Percentiles rank a stretch among this genome's conserved stretches.
Evolutionary conservation across 2,329 filamentous ascomycete genomes (phyloP).

Genomic region (Ceratocystis diversiconidia): DNA sequence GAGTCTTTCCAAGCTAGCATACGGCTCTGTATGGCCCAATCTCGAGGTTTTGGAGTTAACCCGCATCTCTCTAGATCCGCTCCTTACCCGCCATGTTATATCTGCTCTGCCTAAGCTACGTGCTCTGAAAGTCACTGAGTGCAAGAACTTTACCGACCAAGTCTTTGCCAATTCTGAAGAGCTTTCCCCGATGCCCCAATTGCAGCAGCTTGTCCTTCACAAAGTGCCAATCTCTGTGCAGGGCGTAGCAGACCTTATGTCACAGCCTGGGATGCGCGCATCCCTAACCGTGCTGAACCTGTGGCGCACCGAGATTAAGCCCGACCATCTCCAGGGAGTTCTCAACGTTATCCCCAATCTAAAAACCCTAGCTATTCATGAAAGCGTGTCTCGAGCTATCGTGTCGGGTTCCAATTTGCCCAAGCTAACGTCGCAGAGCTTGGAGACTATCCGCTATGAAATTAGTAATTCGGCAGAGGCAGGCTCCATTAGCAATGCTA

Average conservation of each 20-base stretch:
- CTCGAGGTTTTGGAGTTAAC: slow-evolving; percentile 61
- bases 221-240: slow-evolving; percentile 58
- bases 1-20: slow-evolving; percentile 55
- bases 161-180: slow-evolving; percentile 54
- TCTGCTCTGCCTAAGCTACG: slow-evolving; percentile 51
- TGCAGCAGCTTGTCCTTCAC: slow-evolving; percentile 59
- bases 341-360: slow-evolving; percentile 44
- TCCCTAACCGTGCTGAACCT: slow-evolving; percentile 55
- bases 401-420: slow-evolving; percentile 36
- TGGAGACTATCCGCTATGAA: slow-evolving; percentile 68
- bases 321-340: slow-evolving; percentile 45
- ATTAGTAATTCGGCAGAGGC: slow-evolving; percentile 48
- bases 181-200: slow-evolving; percentile 57
- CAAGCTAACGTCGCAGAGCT: slow-evolving; percentile 51
- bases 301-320: slow-evolving; percentile 54
- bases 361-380: slow-evolving; percentile 40
- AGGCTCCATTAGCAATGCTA: slow-evolving; percentile 42
- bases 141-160: slow-evolving; percentile 58
- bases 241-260: slow-evolving; percentile 57
- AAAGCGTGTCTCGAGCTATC: slow-evolving; percentile 37
- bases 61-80: slow-evolving; percentile 54
- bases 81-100: slow-evolving; percentile 56
- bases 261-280: slow-evolving; percentile 42
- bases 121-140: slow-evolving; percentile 59
- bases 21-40: slow-evolving; percentile 50